Conservation (phyloP, 306 rosid species). For the Gillenia trifoliata region DNA sequence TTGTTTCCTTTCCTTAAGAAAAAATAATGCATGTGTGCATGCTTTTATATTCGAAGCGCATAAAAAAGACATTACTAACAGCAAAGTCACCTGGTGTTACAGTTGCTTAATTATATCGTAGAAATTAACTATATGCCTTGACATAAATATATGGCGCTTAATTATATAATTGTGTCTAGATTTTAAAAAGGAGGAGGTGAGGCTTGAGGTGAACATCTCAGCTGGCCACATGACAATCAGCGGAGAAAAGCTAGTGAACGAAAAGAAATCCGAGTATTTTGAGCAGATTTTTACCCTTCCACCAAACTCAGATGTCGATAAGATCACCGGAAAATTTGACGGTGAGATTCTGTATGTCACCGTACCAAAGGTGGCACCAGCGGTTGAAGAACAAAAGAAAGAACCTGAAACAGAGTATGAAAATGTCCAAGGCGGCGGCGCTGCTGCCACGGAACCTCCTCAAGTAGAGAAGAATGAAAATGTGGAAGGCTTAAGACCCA, state of each 20-base stretch:
- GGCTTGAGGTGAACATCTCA: constrained; percentile 29
- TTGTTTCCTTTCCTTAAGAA: background rate
- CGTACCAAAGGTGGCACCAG: constrained; percentile 32
- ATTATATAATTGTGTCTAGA: constrained; percentile 19
- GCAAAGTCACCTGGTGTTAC: too few species aligned
- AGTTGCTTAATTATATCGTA: too few species aligned
- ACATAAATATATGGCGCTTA: background rate
- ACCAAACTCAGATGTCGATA: constrained; percentile 35
- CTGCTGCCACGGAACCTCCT: background rate
- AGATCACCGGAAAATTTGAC: constrained; percentile 47
- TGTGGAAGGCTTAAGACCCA: background rate
- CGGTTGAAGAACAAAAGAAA: constrained; percentile 17
- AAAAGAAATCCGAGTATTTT: constrained; percentile 31
- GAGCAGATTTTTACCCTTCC: constrained; percentile 40
- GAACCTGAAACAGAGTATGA: constrained; percentile 13
- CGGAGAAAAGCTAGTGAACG: constrained; percentile 48
- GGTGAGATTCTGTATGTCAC: constrained; percentile 53
- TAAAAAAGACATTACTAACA: too few species aligned
- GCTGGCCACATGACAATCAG: constrained; percentile 29
- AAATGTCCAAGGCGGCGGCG: background rate
- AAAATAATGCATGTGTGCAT: background rate
- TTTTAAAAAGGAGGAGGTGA: constrained; percentile 56
- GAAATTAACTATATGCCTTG: background rate
- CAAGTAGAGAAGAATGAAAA: background rate
- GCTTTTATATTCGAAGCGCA: background rate